Percentiles rank a stretch among this genome's conserved stretches.
These are phyloP conservation scores for Talaromyces nanjingensis DNA, from an alignment of 495 filamentous ascomycete species.

Conservation along the genomic window DNA sequence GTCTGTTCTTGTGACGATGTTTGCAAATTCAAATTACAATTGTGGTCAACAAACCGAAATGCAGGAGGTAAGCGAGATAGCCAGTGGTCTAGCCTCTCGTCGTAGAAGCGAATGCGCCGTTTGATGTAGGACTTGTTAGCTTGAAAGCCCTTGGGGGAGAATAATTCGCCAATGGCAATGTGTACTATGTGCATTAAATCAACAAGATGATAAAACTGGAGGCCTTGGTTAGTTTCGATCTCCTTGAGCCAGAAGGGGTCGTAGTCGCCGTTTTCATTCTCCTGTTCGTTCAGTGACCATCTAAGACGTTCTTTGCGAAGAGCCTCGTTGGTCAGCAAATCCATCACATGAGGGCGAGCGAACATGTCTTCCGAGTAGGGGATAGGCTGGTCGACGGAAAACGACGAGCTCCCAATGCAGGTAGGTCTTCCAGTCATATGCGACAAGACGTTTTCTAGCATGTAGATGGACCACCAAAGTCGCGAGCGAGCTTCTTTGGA, in stretches of 20 bases:
- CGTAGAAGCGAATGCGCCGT: slow-evolving; percentile 38
- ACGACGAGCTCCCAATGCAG: slow-evolving; percentile 45
- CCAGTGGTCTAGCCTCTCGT: slow-evolving; percentile 45
- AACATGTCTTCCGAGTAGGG: slow-evolving; percentile 47
- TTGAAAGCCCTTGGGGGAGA: slow-evolving; percentile 46
- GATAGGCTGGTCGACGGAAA: slow-evolving; percentile 45
- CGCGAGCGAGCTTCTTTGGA: slow-evolving; percentile 54
- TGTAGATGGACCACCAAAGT: slow-evolving; percentile 59
- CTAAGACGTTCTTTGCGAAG: slow-evolving; percentile 22
- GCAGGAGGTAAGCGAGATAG: slow-evolving; percentile 32
- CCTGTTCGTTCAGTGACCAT: slow-evolving; percentile 23
- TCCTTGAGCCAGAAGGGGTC: slow-evolving; percentile 18
- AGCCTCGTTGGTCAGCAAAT: slow-evolving; percentile 17
- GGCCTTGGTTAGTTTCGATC: slow-evolving; percentile 26
- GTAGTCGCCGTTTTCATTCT: background rate
- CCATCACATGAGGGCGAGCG: slow-evolving; percentile 13
- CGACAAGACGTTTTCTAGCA: slow-evolving; percentile 49
- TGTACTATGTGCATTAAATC: slow-evolving; percentile 46
- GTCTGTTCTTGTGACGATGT: slow-evolving; percentile 22
- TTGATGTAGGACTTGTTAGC: slow-evolving; percentile 45
- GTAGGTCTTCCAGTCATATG: slow-evolving; percentile 56
- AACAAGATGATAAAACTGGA: slow-evolving; percentile 39
- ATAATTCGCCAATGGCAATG: slow-evolving; percentile 45
- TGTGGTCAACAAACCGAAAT: slow-evolving; percentile 35
- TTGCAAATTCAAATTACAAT: slow-evolving; percentile 13